Base-by-base conservation (phyloP, 2,329 filamentous ascomycete genomes). In the Juglanconis oblonga region DNA sequence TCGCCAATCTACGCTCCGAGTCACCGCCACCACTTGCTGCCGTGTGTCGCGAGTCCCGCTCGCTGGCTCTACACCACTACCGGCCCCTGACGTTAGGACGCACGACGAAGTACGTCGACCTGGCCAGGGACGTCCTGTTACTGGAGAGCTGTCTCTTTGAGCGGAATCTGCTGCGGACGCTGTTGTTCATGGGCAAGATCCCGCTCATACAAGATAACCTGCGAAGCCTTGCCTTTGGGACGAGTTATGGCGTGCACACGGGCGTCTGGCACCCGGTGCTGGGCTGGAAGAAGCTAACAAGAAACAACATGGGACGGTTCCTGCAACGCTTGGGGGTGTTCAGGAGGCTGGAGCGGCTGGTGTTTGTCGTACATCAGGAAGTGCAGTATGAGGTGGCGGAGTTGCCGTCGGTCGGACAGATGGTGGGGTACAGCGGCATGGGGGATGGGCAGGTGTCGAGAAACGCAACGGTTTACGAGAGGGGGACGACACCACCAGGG, bases 91-190 rank as follows among this genome's bases (percentile, higher is more conserved):
- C 71, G 1, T 73, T 81, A 50, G 77, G 76, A 6, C 66, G 67
- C 35, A 78, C 76, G n/a, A 78, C 79, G 52, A 80, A 81, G 64
- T 77, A 74, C 48, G 71, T 81, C 62, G 77, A 80, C 62, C 72
- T 79, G 9, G 70, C 72, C 35, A 74, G 77, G 38, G 78, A 81
- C 62, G 74, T 80, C 42, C 68, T 81, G 38, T 69, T 81, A 31
- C 73, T 81, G 38, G 78, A 81, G 64, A 78, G 77, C 1, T 80
- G 79, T 64, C 70, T 81, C 8, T 75, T 79, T 52, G 75, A 79
- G 64, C 77, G 79, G 68, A 71, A 77, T 53, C 70, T 81, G 24
- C 71, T 79, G 62, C 77, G 78, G 47, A 76, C 78, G 14, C 68
- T 80, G 49, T 74, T 77, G 35, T 76, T 80, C 53, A 74, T 81